Base-by-base conservation (phyloP, 441 rosid species). In the Brassica balearica region DNA sequence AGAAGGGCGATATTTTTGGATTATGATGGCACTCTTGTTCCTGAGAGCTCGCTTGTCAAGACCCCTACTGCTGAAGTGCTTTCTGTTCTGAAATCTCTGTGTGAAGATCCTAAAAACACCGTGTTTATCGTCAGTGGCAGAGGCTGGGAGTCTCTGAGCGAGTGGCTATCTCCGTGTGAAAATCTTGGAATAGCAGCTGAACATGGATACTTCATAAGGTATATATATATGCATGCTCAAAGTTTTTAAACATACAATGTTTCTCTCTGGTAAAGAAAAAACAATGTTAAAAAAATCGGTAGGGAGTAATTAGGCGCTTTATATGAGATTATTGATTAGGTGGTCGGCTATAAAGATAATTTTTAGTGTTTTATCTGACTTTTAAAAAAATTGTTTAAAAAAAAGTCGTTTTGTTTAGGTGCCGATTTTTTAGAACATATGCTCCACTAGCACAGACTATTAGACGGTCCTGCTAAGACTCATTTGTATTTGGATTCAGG, bases 171-270 rank as follows among this genome's bases (percentile, higher is more conserved):
- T 17, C 79, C 76, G 8, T 88, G 91, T 22, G 80, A 80, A 68
- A 82, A 88, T 76, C 76, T 88, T 20, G 91, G 91, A 22, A 84
- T 88, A 48, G 91, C 91, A 12, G 91, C 91, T 11, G 91, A 88
- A 74, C 91, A 88, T 3, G 90, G 91, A 6, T 88, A 85, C 80
- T 86, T 81, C 78, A 65, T 85, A 34, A 88, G 91, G 91, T 86
- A 84, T 4, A 9, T 8, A 29, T n/a, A n/a, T n/a, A n/a, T 12
- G 10, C 22, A 23, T 46, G 73, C 73, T 60, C 6, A 17, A 38
- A 2, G 23, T 29, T 68, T 38, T 29, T 10, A 34, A 17, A 60
- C 72, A 22, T 65, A 7, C 14, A 55, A 55, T 12, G 38, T 6
- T 70, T 48, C 43, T 32, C 27, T 25, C 27, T 25, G 27, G 11